Percentiles rank a stretch among this genome's conserved stretches.
Conservation (phyloP, 345 rosid species). For the Jatropha curcas region DNA sequence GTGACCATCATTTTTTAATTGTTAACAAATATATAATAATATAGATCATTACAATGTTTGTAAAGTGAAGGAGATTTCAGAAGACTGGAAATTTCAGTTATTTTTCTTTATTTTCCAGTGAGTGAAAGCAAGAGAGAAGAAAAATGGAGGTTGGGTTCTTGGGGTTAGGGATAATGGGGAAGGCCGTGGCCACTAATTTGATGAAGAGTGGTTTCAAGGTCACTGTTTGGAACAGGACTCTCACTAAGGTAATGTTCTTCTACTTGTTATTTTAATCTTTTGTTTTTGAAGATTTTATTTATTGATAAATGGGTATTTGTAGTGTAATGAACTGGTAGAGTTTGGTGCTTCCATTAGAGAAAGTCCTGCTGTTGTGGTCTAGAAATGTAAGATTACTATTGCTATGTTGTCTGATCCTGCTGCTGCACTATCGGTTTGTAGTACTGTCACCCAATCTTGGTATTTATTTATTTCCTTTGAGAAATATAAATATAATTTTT, state of each 20-base stretch:
- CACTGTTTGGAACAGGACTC: conserved; percentile 94
- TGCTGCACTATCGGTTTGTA: conserved; percentile 76
- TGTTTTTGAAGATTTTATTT: not conserved
- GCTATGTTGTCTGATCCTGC: conserved; percentile 90
- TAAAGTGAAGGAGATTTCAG: conserved; percentile 9
- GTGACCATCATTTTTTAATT: not conserved
- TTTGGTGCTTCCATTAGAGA: conserved; percentile 78
- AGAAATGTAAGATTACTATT: conserved; percentile 83
- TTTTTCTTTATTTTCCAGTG: too few species aligned
- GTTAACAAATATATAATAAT: too few species aligned
- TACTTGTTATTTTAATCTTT: not conserved
- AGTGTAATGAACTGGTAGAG: conserved; percentile 90
- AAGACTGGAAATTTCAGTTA: not conserved
- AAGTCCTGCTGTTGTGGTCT: conserved; percentile 80
- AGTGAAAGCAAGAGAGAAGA: conserved; percentile 1
- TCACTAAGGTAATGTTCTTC: conserved; percentile 59
- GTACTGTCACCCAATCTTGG: not conserved
- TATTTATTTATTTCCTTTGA: too few species aligned
- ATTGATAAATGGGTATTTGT: conserved; percentile 16
- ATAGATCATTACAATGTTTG: not conserved
- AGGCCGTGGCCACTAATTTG: conserved; percentile 89
- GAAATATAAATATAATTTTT: too few species aligned
- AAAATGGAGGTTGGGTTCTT: conserved; percentile 90
- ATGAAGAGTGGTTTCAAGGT: conserved; percentile 80
- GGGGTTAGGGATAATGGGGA: conserved; percentile 97